Evolutionary conservation across 2,329 filamentous ascomycete species (phyloP), one percentile per base, ranked within the genome.

Genomic region (Xylariaceae sp.): DNA sequence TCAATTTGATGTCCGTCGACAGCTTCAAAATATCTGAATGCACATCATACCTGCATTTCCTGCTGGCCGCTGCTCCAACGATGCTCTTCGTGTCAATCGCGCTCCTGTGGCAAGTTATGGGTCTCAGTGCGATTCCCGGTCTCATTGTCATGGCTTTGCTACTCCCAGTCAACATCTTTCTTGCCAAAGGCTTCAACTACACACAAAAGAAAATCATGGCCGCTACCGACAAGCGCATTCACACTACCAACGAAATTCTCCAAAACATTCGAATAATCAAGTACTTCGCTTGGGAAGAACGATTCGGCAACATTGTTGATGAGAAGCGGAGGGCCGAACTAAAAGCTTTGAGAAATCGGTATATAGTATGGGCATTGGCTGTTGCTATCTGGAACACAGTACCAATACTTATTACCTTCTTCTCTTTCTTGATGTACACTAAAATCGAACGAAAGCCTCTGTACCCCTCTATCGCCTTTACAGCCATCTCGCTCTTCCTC

Each of bases 251-350:
- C 72, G 94, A 99, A 74, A 89, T 97, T 6, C 79, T 99, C 34
- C 92, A 96, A 71, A 99, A 97, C 69, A 97, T 99, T 65, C 87
- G 94, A 55, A 97, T 99, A 72, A 97, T 99, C 83, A 99, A 99
- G 73, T 99, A 94, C 74, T 99, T 99, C 72, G 93, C 94, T 0
- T 99, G 94, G 94, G 94, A 99, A 73, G 86, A 92, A 67, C 88
- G 93, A 2, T 99, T 97, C 72, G 85, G 89, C 59, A 83, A 85
- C 18, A 86, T 90, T 57, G 91, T 99, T 39, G 89, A 95, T 62
- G 93, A 97, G 73, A 97, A 96, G 77, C 86, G 94, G 63, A 80
- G 81, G 49, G 79, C 79, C 2, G 94, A 99, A 73, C 80, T 99
- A 55, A 86, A 83, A 67, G 85, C 90, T 37, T 75, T 99, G 57